Evolutionary conservation across 306 rosid genomes (phyloP).

Genomic region (Vigna nakashimae): DNA sequence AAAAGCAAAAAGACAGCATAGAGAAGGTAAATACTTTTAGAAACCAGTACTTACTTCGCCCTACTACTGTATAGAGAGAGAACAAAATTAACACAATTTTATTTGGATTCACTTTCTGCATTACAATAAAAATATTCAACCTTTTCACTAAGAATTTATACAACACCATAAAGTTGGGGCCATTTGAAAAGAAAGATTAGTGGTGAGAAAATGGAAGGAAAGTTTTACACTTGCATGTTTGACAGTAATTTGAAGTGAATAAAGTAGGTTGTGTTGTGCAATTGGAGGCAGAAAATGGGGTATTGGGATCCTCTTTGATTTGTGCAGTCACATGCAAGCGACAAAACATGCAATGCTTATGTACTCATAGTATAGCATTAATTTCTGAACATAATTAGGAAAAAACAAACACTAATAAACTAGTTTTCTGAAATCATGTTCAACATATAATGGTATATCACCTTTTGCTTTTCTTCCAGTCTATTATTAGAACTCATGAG

Average conservation of each 20-base stretch:
- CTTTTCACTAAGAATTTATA: not conserved
- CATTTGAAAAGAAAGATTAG: not conserved
- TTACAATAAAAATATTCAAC: not conserved
- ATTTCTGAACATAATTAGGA: not conserved
- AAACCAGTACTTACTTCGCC: too few relatives aligned
- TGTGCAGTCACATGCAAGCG: not conserved
- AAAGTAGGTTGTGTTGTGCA: not conserved
- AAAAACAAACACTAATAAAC: not conserved
- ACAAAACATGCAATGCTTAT: constrained; percentile 17
- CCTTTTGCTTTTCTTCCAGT: not conserved
- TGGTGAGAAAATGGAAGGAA: constrained; percentile 22
- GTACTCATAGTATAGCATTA: not conserved
- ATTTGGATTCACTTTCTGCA: too few relatives aligned
- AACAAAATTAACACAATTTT: too few relatives aligned
- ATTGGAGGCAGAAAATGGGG: not conserved
- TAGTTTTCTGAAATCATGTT: not conserved
- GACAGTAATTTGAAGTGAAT: not conserved
- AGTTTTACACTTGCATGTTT: not conserved
- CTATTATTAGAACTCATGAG: not conserved
- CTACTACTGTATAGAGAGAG: too few relatives aligned
- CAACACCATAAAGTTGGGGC: not conserved
- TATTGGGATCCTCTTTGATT: constrained; percentile 5
- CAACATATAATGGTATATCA: not conserved
- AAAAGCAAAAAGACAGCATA: too few relatives aligned
- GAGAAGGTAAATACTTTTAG: too few relatives aligned